Evolutionary conservation across 176 grass and related monocot genomes (phyloP).

Genomic region (Raddia distichophylla): DNA sequence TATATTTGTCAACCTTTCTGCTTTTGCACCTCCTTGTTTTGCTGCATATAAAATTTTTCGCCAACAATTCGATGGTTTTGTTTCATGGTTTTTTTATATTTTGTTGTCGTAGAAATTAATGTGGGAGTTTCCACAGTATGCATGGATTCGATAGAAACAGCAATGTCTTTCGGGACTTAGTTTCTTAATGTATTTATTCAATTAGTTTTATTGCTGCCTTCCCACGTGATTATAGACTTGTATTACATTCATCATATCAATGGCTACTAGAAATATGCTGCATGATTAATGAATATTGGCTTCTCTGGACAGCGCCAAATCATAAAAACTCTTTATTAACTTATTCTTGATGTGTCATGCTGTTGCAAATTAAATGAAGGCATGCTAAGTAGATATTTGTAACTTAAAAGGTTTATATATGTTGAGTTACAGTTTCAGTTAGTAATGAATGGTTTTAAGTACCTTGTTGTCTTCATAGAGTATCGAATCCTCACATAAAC

Average conservation of each 20-base stretch:
- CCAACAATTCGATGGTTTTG: neutral
- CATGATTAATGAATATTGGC: neutral
- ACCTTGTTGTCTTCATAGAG: too few species aligned
- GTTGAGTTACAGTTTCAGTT: neutral
- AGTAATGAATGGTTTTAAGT: too few species aligned
- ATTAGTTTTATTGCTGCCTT: neutral
- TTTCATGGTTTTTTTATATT: neutral
- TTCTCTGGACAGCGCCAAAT: neutral
- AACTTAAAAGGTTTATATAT: neutral
- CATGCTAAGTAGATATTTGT: neutral
- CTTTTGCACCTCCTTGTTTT: neutral
- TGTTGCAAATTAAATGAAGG: neutral
- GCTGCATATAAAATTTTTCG: neutral
- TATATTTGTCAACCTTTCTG: neutral
- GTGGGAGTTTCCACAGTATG: neutral
- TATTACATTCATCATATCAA: neutral
- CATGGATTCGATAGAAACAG: constrained; percentile 6
- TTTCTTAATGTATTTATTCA: neutral
- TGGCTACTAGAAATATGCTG: neutral
- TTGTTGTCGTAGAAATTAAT: neutral
- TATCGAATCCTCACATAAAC: too few species aligned
- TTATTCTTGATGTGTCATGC: neutral
- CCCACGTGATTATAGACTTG: neutral
- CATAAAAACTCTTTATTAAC: neutral
- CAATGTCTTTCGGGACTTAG: neutral